Percentiles rank a stretch among this genome's conserved stretches.
Conservation (phyloP, 192 early-diverging fungal species). For the Coemansia sp. region DNA sequence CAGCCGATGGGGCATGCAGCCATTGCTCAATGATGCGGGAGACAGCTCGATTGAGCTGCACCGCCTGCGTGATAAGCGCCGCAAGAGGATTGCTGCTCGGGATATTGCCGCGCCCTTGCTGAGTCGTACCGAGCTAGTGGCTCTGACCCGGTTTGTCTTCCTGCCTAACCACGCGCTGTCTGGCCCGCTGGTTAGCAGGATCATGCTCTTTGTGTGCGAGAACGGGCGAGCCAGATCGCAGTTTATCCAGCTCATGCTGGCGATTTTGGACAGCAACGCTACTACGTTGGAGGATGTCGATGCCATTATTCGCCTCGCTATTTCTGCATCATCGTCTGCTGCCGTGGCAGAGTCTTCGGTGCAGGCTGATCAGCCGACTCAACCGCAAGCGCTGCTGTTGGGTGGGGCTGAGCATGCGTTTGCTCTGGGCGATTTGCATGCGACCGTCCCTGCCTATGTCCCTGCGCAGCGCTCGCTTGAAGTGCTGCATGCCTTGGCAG, state of each 20-base stretch:
- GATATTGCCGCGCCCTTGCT: conserved; percentile 60
- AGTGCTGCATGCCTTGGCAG: conserved; percentile 74
- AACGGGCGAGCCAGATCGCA: conserved; percentile 84
- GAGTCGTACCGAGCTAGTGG: conserved; percentile 75
- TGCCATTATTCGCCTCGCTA: conserved; percentile 29
- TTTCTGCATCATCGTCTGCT: conserved; percentile 5
- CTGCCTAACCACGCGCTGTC: conserved; percentile 78
- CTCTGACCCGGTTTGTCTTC: conserved; percentile 84
- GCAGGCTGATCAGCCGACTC: conserved; percentile 16
- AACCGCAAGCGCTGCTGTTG: conserved; percentile 21
- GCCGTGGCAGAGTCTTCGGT: conserved; percentile 10
- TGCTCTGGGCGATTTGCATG: conserved; percentile 41
- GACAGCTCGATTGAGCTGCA: conserved; percentile 10
- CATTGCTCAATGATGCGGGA: neutral
- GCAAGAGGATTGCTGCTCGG: conserved; percentile 47
- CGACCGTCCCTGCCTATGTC: conserved; percentile 79
- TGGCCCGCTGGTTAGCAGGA: conserved; percentile 52
- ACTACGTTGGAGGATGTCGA: conserved; percentile 42
- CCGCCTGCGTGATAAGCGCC: conserved; percentile 35
- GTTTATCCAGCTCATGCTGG: conserved; percentile 80
- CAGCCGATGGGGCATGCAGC: neutral
- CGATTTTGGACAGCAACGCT: conserved; percentile 72
- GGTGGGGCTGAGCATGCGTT: conserved; percentile 33
- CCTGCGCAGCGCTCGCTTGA: conserved; percentile 88
- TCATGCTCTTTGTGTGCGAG: conserved; percentile 69